Percentiles rank a stretch among this genome's conserved stretches.
phyloP scores from a whole-genome alignment of 306 rosid genomes.

The Cucumis cinereus region DNA sequence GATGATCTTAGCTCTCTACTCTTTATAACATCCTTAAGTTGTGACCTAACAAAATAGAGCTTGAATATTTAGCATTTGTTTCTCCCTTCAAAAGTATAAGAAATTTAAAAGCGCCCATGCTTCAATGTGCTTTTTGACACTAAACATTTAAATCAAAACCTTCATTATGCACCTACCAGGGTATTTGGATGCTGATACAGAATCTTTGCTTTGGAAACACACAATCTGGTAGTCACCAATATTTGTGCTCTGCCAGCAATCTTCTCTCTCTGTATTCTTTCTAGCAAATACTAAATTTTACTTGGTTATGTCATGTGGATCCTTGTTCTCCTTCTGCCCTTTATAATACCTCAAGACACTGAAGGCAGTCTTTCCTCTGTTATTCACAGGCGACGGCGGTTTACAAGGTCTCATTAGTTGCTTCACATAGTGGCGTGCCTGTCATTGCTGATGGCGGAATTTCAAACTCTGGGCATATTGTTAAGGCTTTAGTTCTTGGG shows the following conservation, averaged over 20 bases:
- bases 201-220: neutral
- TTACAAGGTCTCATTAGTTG: constrained; percentile 71
- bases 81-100: too few relatives aligned
- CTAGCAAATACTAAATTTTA: neutral
- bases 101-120: too few relatives aligned
- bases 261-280: too few relatives aligned
- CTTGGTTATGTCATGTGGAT: neutral
- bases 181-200: neutral
- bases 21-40: neutral
- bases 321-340: neutral
- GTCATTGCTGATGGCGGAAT: constrained; percentile 93
- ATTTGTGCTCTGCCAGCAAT: neutral
- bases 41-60: too few relatives aligned
- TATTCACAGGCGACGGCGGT: constrained; percentile 67
- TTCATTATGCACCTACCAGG: neutral
- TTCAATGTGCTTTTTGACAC: neutral
- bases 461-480: constrained; percentile 83
- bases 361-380: neutral
- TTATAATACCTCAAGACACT: neutral
- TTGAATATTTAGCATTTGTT: too few relatives aligned
- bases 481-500: constrained; percentile 74
- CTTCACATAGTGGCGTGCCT: constrained; percentile 66
- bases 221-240: neutral
- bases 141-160: neutral
- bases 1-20: neutral